Conservation (phyloP, 1,284 basidiomycete genomes). For the Takashimella tepidaria region DNA sequence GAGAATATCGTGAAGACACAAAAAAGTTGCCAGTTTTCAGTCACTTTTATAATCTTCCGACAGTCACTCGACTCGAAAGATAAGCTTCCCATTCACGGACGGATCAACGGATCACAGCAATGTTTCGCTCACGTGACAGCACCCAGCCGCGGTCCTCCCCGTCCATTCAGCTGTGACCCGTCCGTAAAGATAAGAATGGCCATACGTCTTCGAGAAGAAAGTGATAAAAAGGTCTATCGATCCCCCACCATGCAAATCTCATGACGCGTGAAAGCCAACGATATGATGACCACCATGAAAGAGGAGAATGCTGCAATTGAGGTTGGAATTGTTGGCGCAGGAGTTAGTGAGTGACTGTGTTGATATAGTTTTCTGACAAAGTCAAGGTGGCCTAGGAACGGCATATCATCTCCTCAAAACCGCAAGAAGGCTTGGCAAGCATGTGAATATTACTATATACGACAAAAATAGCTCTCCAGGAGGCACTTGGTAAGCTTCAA, state of each 20-base stretch:
- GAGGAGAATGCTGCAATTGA: neutral
- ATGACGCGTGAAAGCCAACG: too few relatives aligned
- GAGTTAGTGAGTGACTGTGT: slow-evolving; percentile 23
- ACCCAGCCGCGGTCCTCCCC: neutral
- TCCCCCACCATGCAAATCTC: too few relatives aligned
- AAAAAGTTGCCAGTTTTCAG: too few relatives aligned
- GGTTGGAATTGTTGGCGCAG: slow-evolving; percentile 43
- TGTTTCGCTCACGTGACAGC: neutral
- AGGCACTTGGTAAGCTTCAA: slow-evolving; percentile 39
- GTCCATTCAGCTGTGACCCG: neutral
- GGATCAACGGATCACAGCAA: neutral
- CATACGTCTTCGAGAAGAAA: too few relatives aligned
- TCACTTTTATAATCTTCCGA: too few relatives aligned
- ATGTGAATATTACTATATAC: slow-evolving; percentile 43
- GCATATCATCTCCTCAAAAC: slow-evolving; percentile 32
- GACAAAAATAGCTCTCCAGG: slow-evolving; percentile 31
- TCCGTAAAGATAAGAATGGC: neutral
- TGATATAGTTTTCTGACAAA: too few relatives aligned
- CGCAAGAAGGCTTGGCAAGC: slow-evolving; percentile 24
- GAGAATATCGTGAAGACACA: too few relatives aligned
- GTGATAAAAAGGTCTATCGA: too few relatives aligned
- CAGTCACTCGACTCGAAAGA: neutral
- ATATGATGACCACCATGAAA: neutral
- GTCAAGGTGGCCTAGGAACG: slow-evolving; percentile 32
- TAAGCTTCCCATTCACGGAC: neutral